These are phyloP conservation scores for Phytophthora sp. DNA, from an alignment of 352 stramenopile genomes.

Conservation along the genomic window DNA sequence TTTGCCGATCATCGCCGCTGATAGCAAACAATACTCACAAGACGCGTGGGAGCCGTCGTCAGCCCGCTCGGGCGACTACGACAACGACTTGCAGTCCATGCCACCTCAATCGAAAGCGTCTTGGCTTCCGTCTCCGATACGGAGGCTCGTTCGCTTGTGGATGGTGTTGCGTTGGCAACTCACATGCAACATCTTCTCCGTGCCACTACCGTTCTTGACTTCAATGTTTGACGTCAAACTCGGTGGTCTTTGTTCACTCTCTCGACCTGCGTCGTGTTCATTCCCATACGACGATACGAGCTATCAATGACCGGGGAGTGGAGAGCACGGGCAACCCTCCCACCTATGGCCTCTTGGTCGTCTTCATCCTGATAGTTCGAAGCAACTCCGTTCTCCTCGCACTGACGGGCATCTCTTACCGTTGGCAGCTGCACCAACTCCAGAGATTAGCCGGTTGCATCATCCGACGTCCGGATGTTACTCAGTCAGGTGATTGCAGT, in stretches of 20 bases:
- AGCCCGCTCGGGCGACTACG: slow-evolving; percentile 17
- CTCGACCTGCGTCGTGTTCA: slow-evolving; percentile 24
- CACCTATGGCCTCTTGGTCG: slow-evolving; percentile 39
- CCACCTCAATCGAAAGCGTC: slow-evolving; percentile 4
- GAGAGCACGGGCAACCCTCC: slow-evolving; percentile 29
- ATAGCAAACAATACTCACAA: slow-evolving; percentile 13
- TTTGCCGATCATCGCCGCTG: slow-evolving; percentile 20
- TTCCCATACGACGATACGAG: slow-evolving; percentile 26
- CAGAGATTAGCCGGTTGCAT: no score
- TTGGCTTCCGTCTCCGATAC: slow-evolving; percentile 15
- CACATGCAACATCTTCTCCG: slow-evolving; percentile 34
- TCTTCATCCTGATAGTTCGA: slow-evolving; percentile 50
- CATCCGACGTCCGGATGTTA: no score
- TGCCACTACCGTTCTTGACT: slow-evolving; percentile 36
- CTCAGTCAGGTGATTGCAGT: no score
- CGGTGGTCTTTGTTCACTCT: slow-evolving; percentile 44
- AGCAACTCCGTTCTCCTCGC: slow-evolving; percentile 58
- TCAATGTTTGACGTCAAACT: slow-evolving; percentile 43
- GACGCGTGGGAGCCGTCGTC: slow-evolving; percentile 24
- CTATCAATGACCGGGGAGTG: slow-evolving; percentile 23
- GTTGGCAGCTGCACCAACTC: no score
- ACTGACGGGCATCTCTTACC: slow-evolving; percentile 48
- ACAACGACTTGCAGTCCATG: slow-evolving; percentile 24
- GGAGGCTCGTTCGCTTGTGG: slow-evolving; percentile 31
- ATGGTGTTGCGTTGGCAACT: slow-evolving; percentile 38